Conservation (phyloP, 2,329 filamentous ascomycete species). For the Rhynchosporium agropyri region DNA sequence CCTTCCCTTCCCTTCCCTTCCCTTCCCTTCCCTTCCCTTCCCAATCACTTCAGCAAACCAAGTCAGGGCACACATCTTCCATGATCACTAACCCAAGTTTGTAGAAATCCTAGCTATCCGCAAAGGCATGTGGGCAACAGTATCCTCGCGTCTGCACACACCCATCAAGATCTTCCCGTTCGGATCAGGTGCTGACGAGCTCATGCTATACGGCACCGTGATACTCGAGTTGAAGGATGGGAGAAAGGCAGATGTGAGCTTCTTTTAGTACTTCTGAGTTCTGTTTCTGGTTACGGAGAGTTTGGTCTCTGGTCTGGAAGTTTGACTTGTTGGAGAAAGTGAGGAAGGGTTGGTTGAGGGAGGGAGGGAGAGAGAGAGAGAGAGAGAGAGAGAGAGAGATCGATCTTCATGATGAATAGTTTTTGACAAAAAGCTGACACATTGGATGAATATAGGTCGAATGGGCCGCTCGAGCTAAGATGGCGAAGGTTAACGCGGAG, state of each 20-base stretch:
- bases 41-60: too few species aligned
- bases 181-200: constrained; percentile 49
- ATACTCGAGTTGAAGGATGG: constrained; percentile 56
- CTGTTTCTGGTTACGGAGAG: background rate
- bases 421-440: background rate
- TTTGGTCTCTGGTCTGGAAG: background rate
- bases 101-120: constrained; percentile 54
- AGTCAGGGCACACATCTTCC: too few species aligned
- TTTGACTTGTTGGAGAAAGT: too few species aligned
- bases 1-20: too few species aligned
- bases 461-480: constrained; percentile 36
- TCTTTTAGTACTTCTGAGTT: constrained; percentile 1
- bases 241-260: constrained; percentile 32
- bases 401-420: too few species aligned
- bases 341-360: background rate
- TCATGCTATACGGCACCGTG: constrained; percentile 58
- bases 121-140: constrained; percentile 56
- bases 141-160: constrained; percentile 50
- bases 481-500: constrained; percentile 34
- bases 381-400: too few species aligned
- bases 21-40: too few species aligned
- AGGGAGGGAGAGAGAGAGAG: background rate
- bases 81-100: too few species aligned
- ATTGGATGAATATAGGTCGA: constrained; percentile 31
- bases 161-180: constrained; percentile 54